Base-by-base conservation (phyloP, 2,329 filamentous ascomycete species). In the Fusarium napiforme region DNA sequence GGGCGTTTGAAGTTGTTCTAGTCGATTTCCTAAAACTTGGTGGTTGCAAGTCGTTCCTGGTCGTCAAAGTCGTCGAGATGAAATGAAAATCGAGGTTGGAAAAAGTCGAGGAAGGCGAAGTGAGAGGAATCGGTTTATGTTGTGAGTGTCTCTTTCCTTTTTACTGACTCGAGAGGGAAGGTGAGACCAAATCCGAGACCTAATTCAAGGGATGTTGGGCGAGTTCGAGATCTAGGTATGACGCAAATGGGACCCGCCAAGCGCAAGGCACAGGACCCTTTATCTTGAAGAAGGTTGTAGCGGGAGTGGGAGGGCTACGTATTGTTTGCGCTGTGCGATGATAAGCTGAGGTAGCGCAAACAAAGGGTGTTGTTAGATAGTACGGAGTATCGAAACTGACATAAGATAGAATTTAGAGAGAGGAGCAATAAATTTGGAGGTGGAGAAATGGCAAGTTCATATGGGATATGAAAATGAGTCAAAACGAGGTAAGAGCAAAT, bases 241-340 rank as follows among this genome's bases (percentile, higher is more conserved):
- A 77, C 75, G 75, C 73, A 76, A 65, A 76, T 72, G 65, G 68
- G 72, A 56, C 60, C 69, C 71, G 75, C 73, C 58, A 72, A 64
- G 61, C 64, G 60, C 69, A 75, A 76, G 75, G 69, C 73, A 77
- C 74, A 76, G 62, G 72, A 72, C 72, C 67, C 72, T 74, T 75
- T 74, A 66, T 70, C 60, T 69, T 64, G 61, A 69, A 52, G 45
- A 59, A 69, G 60, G 69, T 66, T 63, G 72, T 72, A 69, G 46
- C 47, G 42, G 60, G 53, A 63, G 60, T 60, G 47, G 71, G 30
- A 57, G 57, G 50, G 60, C 62, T 60, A 60, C 68, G 62, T 71
- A 49, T 68, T 60, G 49, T 36, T 55, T 65, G 30, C 26, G 58
- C 60, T 59, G 69, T 63, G 34, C 50, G 46, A 70, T 62, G 57